phyloP scores from a whole-genome alignment of 2,329 filamentous ascomycete genomes.

The Cyclaneusma minus region DNA sequence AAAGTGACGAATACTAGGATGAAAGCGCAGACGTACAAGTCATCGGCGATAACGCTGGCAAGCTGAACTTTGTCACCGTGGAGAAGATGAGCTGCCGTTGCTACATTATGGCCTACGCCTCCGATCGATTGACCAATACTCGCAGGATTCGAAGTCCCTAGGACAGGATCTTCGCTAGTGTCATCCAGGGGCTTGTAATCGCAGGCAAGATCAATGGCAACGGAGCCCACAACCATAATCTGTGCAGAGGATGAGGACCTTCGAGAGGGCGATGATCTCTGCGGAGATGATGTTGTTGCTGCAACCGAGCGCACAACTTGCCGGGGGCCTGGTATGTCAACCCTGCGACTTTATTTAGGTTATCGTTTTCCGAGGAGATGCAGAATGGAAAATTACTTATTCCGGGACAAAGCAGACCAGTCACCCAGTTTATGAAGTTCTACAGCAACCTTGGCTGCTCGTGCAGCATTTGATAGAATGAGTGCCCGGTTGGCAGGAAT shows the following conservation, averaged over 20 bases:
- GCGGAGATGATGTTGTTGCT: no score
- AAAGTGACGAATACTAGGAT: not conserved
- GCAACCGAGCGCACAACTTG: no score
- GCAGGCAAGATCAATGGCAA: constrained; percentile 78
- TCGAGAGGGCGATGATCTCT: no score
- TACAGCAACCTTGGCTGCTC: constrained; percentile 48
- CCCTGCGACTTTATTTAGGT: constrained; percentile 3
- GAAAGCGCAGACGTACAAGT: constrained; percentile 50
- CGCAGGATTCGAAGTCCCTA: constrained; percentile 36
- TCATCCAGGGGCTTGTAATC: constrained; percentile 37
- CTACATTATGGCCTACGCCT: constrained; percentile 85
- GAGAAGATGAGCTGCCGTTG: constrained; percentile 60
- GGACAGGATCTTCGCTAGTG: constrained; percentile 11
- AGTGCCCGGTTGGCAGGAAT: constrained; percentile 48
- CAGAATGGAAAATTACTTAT: constrained; percentile 8
- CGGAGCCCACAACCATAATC: constrained; percentile 78
- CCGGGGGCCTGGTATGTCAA: constrained; percentile 2
- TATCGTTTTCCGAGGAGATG: not conserved
- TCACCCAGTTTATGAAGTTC: constrained; percentile 41
- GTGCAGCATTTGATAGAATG: constrained; percentile 49
- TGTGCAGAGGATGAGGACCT: no score
- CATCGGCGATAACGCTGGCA: constrained; percentile 69
- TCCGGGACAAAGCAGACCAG: constrained; percentile 21
- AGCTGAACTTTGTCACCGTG: constrained; percentile 50
- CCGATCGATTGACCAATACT: constrained; percentile 79